phyloP scores from a whole-genome alignment of 805 yeast species.

The Yarrowia sp. region DNA sequence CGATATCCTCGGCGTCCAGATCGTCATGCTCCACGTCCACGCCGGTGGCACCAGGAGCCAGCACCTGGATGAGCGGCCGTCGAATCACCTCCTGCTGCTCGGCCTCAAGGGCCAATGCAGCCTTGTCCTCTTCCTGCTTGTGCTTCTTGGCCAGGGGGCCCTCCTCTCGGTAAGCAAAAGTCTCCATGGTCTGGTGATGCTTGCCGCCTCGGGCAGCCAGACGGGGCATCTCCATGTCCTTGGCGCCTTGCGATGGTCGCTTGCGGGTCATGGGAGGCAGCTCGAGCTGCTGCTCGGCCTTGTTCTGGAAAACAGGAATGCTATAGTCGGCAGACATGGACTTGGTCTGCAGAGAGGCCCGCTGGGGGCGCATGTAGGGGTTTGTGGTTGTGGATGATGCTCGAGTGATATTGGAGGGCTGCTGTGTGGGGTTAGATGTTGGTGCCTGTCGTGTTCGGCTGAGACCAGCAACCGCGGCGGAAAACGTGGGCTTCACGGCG shows the following conservation, averaged over 20 bases:
- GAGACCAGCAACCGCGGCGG: slow-evolving; percentile 24
- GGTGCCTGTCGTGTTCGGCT: slow-evolving; percentile 27
- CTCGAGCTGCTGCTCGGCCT: slow-evolving; percentile 16
- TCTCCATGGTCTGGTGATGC: slow-evolving; percentile 37
- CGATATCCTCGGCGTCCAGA: slow-evolving; percentile 51
- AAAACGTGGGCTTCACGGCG: slow-evolving; percentile 54
- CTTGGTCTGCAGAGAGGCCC: slow-evolving; percentile 34
- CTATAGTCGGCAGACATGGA: slow-evolving; percentile 21
- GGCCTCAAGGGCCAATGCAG: slow-evolving; percentile 14
- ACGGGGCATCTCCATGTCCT: slow-evolving; percentile 36
- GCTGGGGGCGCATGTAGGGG: slow-evolving; percentile 37
- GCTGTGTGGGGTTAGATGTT: slow-evolving; percentile 1
- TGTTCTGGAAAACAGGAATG: slow-evolving; percentile 35
- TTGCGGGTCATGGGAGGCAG: slow-evolving; percentile 27
- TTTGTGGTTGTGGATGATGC: slow-evolving; percentile 27
- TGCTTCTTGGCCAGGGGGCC: slow-evolving; percentile 53
- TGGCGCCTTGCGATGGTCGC: slow-evolving; percentile 31
- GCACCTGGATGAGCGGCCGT: slow-evolving; percentile 29
- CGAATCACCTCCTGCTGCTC: slow-evolving; percentile 38
- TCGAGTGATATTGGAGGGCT: slow-evolving; percentile 20
- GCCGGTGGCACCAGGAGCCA: slow-evolving; percentile 19
- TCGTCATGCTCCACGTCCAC: slow-evolving; percentile 45
- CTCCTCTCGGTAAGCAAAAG: slow-evolving; percentile 34
- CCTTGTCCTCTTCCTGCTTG: slow-evolving; percentile 44
- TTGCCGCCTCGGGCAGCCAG: slow-evolving; percentile 31